Percentiles rank a stretch among this genome's conserved stretches.
phyloP scores from a whole-genome alignment of 768 basidiomycete genomes.

The Suillus plorans region DNA sequence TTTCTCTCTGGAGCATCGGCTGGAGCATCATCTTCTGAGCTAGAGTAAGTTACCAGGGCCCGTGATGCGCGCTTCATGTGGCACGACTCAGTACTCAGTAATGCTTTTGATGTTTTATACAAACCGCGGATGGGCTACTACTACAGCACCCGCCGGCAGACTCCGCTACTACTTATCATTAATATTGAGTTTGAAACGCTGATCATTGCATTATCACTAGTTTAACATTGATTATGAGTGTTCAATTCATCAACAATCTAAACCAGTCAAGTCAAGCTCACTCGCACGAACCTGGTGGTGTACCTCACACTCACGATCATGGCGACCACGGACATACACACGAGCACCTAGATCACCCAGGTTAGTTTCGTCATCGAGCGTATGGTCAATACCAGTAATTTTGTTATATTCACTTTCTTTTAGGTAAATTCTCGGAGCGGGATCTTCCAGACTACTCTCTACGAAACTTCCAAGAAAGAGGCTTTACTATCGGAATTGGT shows the following conservation, averaged over 20 bases:
- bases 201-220: background rate
- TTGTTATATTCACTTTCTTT: background rate
- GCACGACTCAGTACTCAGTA: background rate
- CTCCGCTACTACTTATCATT: background rate
- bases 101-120: background rate
- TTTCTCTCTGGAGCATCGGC: constrained; percentile 29
- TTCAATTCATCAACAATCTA: constrained; percentile 76
- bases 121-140: background rate
- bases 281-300: constrained; percentile 48
- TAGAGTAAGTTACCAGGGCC: constrained; percentile 48
- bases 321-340: constrained; percentile 94
- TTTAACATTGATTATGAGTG: constrained; percentile 44
- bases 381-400: background rate
- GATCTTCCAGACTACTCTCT: constrained; percentile 86
- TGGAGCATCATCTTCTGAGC: constrained; percentile 44
- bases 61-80: constrained; percentile 25
- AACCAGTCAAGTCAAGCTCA: constrained; percentile 39
- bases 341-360: constrained; percentile 88
- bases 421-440: constrained; percentile 89
- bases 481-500: constrained; percentile 97
- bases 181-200: background rate
- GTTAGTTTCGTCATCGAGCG: constrained; percentile 37
- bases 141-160: background rate
- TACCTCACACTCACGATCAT: constrained; percentile 50
- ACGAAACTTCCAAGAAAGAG: constrained; percentile 88